phyloP scores from a whole-genome alignment of 2,329 filamentous ascomycete species.

The Magnaporthiopsis incrustans region DNA sequence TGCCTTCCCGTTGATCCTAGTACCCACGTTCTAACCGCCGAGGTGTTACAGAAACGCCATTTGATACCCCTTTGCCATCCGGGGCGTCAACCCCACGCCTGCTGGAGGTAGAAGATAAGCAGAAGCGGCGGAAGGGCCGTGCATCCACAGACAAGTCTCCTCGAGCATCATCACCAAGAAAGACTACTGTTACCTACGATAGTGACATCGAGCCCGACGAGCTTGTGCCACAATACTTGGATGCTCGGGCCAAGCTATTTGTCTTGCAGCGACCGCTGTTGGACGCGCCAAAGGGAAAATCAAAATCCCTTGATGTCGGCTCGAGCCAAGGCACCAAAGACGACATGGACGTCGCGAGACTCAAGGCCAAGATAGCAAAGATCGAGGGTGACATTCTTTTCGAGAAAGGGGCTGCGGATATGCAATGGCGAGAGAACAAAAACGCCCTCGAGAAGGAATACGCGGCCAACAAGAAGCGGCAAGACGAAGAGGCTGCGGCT shows the following conservation, averaged over 20 bases:
- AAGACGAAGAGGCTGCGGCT: conserved; percentile 24
- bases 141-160: conserved; percentile 17
- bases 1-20: neutral
- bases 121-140: conserved; percentile 26
- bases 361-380: conserved; percentile 65
- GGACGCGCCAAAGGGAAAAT: conserved; percentile 31
- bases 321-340: conserved; percentile 13
- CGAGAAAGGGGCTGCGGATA: conserved; percentile 56
- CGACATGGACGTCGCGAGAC: conserved; percentile 48
- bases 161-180: conserved; percentile 28
- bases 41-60: conserved; percentile 32
- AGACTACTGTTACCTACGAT: conserved; percentile 44
- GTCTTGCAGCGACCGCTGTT: conserved; percentile 47
- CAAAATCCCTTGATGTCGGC: conserved; percentile 14
- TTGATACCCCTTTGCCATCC: conserved; percentile 41
- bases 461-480: conserved; percentile 36
- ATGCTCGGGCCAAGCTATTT: conserved; percentile 63
- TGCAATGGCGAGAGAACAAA: conserved; percentile 54
- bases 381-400: conserved; percentile 76
- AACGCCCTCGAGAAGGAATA: conserved; percentile 55
- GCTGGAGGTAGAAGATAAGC: conserved; percentile 25
- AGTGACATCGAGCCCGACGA: conserved; percentile 69
- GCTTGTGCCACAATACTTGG: conserved; percentile 67
- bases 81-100: conserved; percentile 41
- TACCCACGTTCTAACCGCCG: neutral